These are phyloP conservation scores for Lonicera japonica DNA, from an alignment of 129 eudicot genomes.

Conservation along the genomic window DNA sequence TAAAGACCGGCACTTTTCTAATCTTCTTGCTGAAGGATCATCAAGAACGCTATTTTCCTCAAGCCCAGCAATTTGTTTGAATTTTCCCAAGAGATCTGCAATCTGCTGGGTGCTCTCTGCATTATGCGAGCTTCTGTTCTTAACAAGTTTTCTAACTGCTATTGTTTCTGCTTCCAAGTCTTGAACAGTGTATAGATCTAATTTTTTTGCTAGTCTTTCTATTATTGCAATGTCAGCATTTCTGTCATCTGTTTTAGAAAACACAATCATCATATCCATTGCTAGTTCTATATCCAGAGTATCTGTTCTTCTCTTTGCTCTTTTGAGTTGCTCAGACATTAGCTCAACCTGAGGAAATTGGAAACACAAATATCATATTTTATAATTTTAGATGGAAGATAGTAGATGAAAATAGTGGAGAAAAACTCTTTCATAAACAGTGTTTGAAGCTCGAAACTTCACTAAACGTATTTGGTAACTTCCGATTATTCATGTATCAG, in stretches of 20 bases:
- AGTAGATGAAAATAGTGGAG: no score
- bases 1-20: slow-evolving; percentile 40
- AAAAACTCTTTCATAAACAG: no score
- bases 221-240: slow-evolving; percentile 62
- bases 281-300: slow-evolving; percentile 72
- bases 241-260: slow-evolving; percentile 50
- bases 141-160: slow-evolving; percentile 45
- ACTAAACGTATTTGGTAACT: no score
- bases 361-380: neutral
- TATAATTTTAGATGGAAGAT: no score
- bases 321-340: slow-evolving; percentile 52
- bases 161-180: slow-evolving; percentile 55
- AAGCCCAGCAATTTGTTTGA: slow-evolving; percentile 59
- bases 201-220: slow-evolving; percentile 55
- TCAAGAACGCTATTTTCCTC: slow-evolving; percentile 41
- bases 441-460: no score
- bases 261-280: slow-evolving; percentile 81
- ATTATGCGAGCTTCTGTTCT: slow-evolving; percentile 30
- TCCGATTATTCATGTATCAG: no score
- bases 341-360: slow-evolving; percentile 43
- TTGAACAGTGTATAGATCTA: slow-evolving; percentile 40
- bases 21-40: slow-evolving; percentile 23
- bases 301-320: slow-evolving; percentile 65
- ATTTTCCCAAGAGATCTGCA: slow-evolving; percentile 46
- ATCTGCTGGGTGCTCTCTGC: slow-evolving; percentile 40